phyloP scores from a whole-genome alignment of 139 green algal species.

The Mesotaenium endlicherianum region DNA sequence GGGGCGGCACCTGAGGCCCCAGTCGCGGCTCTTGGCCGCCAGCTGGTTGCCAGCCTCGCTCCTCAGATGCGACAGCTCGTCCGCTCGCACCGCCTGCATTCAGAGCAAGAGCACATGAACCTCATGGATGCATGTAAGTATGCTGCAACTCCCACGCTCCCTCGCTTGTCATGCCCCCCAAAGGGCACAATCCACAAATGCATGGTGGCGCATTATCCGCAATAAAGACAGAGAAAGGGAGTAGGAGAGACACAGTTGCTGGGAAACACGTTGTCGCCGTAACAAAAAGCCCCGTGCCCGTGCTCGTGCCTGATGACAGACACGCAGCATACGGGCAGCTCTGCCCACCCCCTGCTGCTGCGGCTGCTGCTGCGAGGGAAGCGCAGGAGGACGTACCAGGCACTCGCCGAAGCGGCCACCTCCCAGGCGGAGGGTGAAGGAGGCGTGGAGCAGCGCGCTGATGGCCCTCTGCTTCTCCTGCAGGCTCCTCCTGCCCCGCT shows the following conservation, averaged over 20 bases:
- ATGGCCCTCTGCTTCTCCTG: slow-evolving; percentile 2
- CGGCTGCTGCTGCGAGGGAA: no score
- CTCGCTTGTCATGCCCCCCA: no score
- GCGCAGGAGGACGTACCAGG: neutral
- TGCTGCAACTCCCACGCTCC: no score
- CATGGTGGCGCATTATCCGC: no score
- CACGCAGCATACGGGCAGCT: no score
- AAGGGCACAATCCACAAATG: no score
- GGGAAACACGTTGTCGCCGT: no score
- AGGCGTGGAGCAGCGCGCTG: neutral
- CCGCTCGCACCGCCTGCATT: slow-evolving; percentile 51
- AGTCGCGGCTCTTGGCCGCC: slow-evolving; percentile 27
- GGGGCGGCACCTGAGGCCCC: slow-evolving; percentile 47
- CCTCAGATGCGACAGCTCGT: slow-evolving; percentile 38
- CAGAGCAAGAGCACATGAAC: slow-evolving; percentile 35
- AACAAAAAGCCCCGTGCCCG: no score
- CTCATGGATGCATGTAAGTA: neutral
- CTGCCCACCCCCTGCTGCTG: no score
- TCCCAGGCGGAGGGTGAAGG: slow-evolving; percentile 53
- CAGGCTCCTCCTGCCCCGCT: neutral
- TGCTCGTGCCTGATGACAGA: no score
- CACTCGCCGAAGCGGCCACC: neutral
- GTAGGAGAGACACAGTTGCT: no score
- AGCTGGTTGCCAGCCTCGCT: slow-evolving; percentile 63
- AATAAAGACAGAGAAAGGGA: neutral